Evolutionary conservation across 2,329 filamentous ascomycete species (phyloP), one percentile per base, ranked within the genome.

Genomic region (Colletotrichum tanaceti): DNA sequence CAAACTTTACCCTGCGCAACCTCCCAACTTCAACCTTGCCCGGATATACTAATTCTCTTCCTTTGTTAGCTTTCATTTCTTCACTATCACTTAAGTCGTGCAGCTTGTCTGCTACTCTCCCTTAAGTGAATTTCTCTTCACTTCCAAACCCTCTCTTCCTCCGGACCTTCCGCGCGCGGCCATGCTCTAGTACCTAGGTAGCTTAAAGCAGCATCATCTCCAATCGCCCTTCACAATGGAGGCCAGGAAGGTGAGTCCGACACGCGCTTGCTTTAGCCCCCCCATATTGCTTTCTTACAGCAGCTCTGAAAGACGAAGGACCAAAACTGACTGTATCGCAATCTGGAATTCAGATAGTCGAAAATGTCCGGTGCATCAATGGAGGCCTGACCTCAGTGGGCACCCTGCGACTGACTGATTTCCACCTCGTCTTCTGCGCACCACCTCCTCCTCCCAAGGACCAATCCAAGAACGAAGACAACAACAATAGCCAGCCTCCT

Each of bases 281-380:
- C 32, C 32, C 32, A 7, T 61, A 24, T 22, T 22, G 43, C 9
- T 4, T 14, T 35, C 18, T 43, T 24, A 2, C 7, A 58, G 24
- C 20, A 41, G 18, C 14, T 58, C 57, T 39, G 32, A 53, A n/a
- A 38, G 2, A 60, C 3, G 6, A 13, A 24, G 16, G 5, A 39
- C 32, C 59, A 20, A 39, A 22, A 50, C 74, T 76, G 62, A 77
- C 67, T n/a, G 20, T 57, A 57, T 13, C 18, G 58, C 6, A 18
- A 16, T 43, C 52, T 57, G 38, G 32, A 46, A 22, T 63, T 41
- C 64, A 85, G 84, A 78, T 84, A 65, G 76, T 84, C 73, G 87
- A 92, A 70, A 80, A 87, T 76, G 88, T 90, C 65, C 85, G 88
- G 71, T 86, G 87, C 74, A 84, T 90, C 71, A 84, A 87, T 71